Base-by-base conservation (phyloP, 768 basidiomycete genomes). In the Russula brevipes region DNA sequence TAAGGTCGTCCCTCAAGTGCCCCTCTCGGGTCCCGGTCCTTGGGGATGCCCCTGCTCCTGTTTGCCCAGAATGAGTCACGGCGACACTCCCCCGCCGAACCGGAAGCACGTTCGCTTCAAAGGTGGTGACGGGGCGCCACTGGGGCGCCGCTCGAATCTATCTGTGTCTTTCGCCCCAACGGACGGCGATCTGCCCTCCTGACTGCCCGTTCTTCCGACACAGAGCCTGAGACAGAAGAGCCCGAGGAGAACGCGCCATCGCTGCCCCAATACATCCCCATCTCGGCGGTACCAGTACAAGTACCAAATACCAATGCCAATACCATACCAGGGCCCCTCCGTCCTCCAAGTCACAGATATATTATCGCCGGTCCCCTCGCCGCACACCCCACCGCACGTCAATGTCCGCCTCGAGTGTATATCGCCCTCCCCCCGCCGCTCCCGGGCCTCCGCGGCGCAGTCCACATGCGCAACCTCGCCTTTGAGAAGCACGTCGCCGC, bases 401-500 rank as follows among this genome's bases (percentile, higher is more conserved):
- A 8, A 45, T 17, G 24, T 65, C 5, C 54, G n/a, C 10, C 54
- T 65, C 54, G 60, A 62, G 41, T 63, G 54, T 19, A 5, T 65
- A 14, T 14, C 47, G 1, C 39, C 42, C n/a, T 24, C 42, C 17
- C 8, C 0, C 33, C 41, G 24, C 35, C 39, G 1, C 42, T 70
- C n/a, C n/a, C n/a, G n/a, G n/a, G n/a, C 14, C 71, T 83, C 39
- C 69, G 74, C 31, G 81, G 82, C 2, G 72, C 73, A 30, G 71
- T 81, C 16, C 72, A 76, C 39, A 79, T 81, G 51, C 73, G 75
- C 61, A 82, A 83, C 70, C 65, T 82, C 52, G 71, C 79, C 7
- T 82, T 76, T 62, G 74, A 76, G 63, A 83, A 83, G 71, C 72
- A 72, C 71, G 77, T 82, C 49, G 73, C 74, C 0, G 74, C 79